Evolutionary conservation across 2,329 filamentous ascomycete species (phyloP), one percentile per base, ranked within the genome.

Genomic region (Penicillium freii): DNA sequence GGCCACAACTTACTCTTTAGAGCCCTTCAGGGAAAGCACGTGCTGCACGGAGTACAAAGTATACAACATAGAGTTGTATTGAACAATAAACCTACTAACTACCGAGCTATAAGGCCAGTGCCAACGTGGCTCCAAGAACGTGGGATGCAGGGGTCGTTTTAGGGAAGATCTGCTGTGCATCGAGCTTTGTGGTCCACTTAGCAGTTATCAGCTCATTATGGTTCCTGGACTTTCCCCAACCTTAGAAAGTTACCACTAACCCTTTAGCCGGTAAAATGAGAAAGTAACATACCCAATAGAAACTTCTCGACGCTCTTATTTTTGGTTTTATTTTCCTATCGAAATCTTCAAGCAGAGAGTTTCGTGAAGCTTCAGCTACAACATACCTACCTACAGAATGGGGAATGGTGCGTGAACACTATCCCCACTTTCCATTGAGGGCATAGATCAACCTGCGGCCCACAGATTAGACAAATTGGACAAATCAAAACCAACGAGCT

Each of bases 151-250:
- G 15, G 45, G 34, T 50, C 39, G 21, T 45, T 58, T 57, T 39
- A 21, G 62, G 63, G 33, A 64, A 61, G 63, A 64, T 64, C 63
- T 58, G 42, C 62, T 57, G 60, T 29, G 33, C 40, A 61, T 62
- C 60, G 15, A 42, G 15, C 23, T 21, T 6, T 13, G 11, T 38
- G 36, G 21, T 42, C 49, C 54, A 42, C 49, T 33, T 13, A 29
- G 45, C 5, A 27, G 23, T 29, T 54, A 54, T 39, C 51, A 43
- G 21, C 38, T 43, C 44, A 11, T 51, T 25, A 10, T 40, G 19
- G 38, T 43, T 39, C 38, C 17, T 48, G 33, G n/a, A 33, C 42
- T 5, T 23, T 47, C 23, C 8, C 21, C 15, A 47, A 23, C 19
- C 5, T 25, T n/a, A 9, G 45, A 47, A 34, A 15, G 15, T 15